Percentiles rank a stretch among this genome's conserved stretches.
Conservation (phyloP, 768 basidiomycete species). For the Mycena sanguinolenta region DNA sequence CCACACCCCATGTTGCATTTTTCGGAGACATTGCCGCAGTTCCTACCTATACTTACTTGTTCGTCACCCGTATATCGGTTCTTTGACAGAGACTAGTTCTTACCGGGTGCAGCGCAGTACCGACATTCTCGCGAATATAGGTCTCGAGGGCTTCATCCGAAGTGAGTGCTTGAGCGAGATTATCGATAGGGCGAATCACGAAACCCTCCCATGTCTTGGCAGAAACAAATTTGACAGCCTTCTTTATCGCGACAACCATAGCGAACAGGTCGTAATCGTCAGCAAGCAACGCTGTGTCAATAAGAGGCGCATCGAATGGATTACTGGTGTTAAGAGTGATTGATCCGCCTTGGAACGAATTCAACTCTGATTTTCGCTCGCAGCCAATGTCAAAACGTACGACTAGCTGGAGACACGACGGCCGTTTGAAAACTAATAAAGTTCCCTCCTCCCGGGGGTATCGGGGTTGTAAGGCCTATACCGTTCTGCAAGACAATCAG, state of each 20-base stretch:
- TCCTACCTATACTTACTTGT: no score
- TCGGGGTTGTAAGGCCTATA: conserved; percentile 20
- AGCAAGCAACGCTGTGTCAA: conserved; percentile 41
- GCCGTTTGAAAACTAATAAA: conserved; percentile 20
- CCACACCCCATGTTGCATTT: conserved; percentile 46
- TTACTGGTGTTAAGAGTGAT: conserved; percentile 44
- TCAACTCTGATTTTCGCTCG: no score
- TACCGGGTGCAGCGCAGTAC: conserved; percentile 44
- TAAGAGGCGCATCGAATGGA: conserved; percentile 44
- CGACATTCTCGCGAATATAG: conserved; percentile 39
- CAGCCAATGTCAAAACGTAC: background rate
- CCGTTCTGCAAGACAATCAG: conserved; percentile 9
- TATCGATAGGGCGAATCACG: conserved; percentile 38
- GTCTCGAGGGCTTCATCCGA: conserved; percentile 45
- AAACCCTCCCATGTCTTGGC: conserved; percentile 46
- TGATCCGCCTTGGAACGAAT: conserved; percentile 39
- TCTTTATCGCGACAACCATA: conserved; percentile 46
- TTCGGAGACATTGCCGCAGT: conserved; percentile 47
- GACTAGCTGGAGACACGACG: conserved; percentile 31
- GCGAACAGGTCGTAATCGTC: conserved; percentile 43
- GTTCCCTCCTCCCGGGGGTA: conserved; percentile 26
- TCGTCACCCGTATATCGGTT: no score
- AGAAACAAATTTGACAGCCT: conserved; percentile 41
- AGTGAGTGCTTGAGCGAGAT: conserved; percentile 38
- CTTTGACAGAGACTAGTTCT: no score